Evolutionary conservation across 2,329 filamentous ascomycete species (phyloP).

Genomic region (Cadophora sp.): DNA sequence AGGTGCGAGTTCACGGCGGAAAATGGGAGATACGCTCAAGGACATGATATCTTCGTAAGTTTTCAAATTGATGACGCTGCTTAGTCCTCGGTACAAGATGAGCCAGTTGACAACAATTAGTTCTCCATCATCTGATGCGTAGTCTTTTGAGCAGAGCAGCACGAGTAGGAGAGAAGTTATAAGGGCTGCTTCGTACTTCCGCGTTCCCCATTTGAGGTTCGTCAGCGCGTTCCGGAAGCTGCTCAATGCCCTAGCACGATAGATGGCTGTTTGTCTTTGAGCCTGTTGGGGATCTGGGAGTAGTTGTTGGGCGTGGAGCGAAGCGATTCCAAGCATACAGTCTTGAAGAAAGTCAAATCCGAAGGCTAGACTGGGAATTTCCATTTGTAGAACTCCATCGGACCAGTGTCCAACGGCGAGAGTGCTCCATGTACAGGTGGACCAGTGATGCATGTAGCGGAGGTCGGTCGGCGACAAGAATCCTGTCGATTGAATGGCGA

Average conservation of each 20-base stretch:
- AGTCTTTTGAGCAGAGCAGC: constrained; percentile 35
- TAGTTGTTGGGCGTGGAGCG: constrained; percentile 37
- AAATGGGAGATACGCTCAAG: constrained; percentile 35
- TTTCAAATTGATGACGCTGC: constrained; percentile 28
- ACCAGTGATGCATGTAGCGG: constrained; percentile 42
- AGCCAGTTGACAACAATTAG: constrained; percentile 39
- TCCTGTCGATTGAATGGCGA: constrained; percentile 27
- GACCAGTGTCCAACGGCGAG: constrained; percentile 30
- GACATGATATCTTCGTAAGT: constrained; percentile 6
- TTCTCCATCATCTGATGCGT: constrained; percentile 28
- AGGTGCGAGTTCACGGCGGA: constrained; percentile 32
- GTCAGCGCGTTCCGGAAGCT: constrained; percentile 37
- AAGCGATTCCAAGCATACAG: constrained; percentile 40
- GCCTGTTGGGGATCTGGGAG: constrained; percentile 25
- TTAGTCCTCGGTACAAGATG: constrained; percentile 37
- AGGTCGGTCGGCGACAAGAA: constrained; percentile 35
- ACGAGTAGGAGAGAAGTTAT: constrained; percentile 40
- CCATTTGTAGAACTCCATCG: constrained; percentile 30
- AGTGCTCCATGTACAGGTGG: constrained; percentile 33
- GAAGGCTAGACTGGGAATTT: constrained; percentile 40
- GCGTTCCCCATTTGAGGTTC: constrained; percentile 23
- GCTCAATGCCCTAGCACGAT: constrained; percentile 36
- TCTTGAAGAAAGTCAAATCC: constrained; percentile 40
- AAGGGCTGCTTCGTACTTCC: constrained; percentile 38
- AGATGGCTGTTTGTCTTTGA: constrained; percentile 34